Evolutionary conservation across 2,329 filamentous ascomycete species (phyloP), one percentile per base, ranked within the genome.

Genomic region (Verticillium nonalfalfae): DNA sequence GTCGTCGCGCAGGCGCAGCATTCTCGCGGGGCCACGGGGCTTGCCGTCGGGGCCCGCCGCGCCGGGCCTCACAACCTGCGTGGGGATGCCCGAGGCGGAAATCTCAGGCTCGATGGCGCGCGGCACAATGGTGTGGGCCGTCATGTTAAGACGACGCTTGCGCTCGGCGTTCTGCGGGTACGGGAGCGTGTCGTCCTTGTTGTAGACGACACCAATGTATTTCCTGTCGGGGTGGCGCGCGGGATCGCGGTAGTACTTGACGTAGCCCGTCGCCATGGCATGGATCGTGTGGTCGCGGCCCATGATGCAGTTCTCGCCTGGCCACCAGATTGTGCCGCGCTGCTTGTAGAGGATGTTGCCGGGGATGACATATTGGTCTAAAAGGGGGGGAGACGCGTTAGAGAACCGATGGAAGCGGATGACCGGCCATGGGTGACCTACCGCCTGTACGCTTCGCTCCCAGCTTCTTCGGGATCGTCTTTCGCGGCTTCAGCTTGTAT

Each of bases 291-390:
- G 95, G 75, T 99, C 93, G 64, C 95, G 90, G 58, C 95, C 95
- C 81, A 98, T 94, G 69, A 88, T 90, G 75, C 90, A 91, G 78
- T 99, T 98, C 74, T 98, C 95, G 70, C 95, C 95, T 1, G 95
- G 90, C 74, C 89, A 94, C 95, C 95, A 99, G 70, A 88, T 85
- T 4, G 95, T 96, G 69, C 95, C 95, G 70, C 94, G 89, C 77
- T 99, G 95, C 74, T 92, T 93, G 85, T 95, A 99, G 78, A 99
- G 90, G 76, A 99, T 99, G 80, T 97, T 98, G 60, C 95, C 95
- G 4, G 93, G 90, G 62, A 97, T 90, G 39, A 99, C 95, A 75
- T 89, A 96, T 79, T 97, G 90, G 73, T 94, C 90, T 93, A 71
- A 62, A 14, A 3, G n/a, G n/a, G 39, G 26, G 18, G 56, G n/a